phyloP scores from a whole-genome alignment of 495 filamentous ascomycete species.

The Penicillium egyptiacum region DNA sequence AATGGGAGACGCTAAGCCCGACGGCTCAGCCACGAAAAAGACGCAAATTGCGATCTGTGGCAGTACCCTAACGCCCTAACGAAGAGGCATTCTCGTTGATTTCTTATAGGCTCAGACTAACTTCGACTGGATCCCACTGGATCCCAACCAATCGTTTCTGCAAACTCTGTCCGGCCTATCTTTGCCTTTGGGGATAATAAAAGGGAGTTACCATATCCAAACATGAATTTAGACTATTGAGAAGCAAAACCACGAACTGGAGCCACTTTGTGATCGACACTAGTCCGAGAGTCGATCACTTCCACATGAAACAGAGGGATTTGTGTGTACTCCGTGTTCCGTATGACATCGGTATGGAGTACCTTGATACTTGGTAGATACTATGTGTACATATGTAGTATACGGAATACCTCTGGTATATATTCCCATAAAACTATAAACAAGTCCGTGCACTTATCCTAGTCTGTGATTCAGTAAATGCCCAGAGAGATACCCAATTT shows the following conservation, averaged over 20 bases:
- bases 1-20: conserved; percentile 8
- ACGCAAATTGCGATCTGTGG: background rate
- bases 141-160: background rate
- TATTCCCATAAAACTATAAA: too few relatives aligned
- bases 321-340: background rate
- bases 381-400: too few relatives aligned
- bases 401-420: too few relatives aligned
- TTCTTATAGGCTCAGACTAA: background rate
- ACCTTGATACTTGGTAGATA: background rate
- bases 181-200: background rate
- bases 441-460: too few relatives aligned
- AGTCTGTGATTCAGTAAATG: too few relatives aligned
- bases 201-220: background rate
- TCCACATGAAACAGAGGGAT: conserved; percentile 27
- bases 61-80: conserved; percentile 3
- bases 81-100: conserved; percentile 1
- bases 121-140: background rate
- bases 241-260: conserved; percentile 13
- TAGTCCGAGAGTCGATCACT: conserved; percentile 32
- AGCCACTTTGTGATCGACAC: conserved; percentile 31
- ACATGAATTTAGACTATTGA: conserved; percentile 12
- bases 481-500: background rate
- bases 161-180: conserved; percentile 7
- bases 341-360: background rate
- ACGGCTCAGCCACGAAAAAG: conserved; percentile 10